Percentiles rank a stretch among this genome's conserved stretches.
Evolutionary conservation across 2,329 filamentous ascomycete species (phyloP).

Genomic region (Calonectria pteridis): DNA sequence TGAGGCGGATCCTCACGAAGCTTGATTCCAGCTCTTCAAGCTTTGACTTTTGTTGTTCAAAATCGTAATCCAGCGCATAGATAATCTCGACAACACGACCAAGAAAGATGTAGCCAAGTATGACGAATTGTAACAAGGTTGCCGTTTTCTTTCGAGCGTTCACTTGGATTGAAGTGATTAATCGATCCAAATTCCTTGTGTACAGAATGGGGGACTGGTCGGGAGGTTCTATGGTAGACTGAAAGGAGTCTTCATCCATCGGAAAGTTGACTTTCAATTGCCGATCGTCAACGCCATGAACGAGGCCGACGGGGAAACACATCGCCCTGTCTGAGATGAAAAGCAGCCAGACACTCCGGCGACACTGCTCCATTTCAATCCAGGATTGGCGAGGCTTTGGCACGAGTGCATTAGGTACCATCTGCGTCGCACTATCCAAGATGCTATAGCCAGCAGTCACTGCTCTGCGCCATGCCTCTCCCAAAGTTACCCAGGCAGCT

Average conservation of each 20-base stretch:
- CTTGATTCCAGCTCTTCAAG: conserved; percentile 31
- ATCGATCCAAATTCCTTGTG: conserved; percentile 28
- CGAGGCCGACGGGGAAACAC: conserved; percentile 41
- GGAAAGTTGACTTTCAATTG: conserved; percentile 38
- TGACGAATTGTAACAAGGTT: conserved; percentile 36
- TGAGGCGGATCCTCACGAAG: conserved; percentile 36
- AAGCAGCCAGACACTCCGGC: conserved; percentile 39
- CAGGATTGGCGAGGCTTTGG: conserved; percentile 16
- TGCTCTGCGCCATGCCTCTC: conserved; percentile 42
- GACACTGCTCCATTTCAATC: conserved; percentile 38
- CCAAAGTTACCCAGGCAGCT: conserved; percentile 34
- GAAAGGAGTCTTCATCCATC: conserved; percentile 38
- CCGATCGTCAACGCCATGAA: conserved; percentile 42
- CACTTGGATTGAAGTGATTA: conserved; percentile 33
- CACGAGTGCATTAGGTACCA: conserved; percentile 24
- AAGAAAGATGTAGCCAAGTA: conserved; percentile 37
- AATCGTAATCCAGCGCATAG: conserved; percentile 27
- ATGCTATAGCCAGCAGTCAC: conserved; percentile 36
- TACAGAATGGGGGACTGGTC: conserved; percentile 1
- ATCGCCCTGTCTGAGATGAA: conserved; percentile 42
- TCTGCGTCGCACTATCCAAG: conserved; percentile 13
- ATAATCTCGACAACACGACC: conserved; percentile 38
- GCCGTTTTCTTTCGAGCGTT: conserved; percentile 18
- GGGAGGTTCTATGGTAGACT: conserved; percentile 9
- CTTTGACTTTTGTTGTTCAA: conserved; percentile 13